These are phyloP conservation scores for Fusarium dimerum DNA, from an alignment of 2,329 filamentous ascomycete genomes.

Conservation along the genomic window DNA sequence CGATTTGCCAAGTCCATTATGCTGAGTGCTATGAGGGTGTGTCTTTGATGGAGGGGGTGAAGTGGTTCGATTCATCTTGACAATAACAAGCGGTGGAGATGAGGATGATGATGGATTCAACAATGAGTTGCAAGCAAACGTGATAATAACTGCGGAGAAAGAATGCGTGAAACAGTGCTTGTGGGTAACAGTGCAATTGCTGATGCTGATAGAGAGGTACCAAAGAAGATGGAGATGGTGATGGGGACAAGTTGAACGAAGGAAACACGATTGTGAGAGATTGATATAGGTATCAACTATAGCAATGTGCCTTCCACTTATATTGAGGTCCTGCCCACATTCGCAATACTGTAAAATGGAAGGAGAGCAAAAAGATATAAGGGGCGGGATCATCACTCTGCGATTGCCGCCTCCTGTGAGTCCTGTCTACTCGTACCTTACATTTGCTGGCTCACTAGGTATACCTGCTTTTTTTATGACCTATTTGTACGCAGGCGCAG, in stretches of 20 bases:
- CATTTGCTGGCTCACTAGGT: no score
- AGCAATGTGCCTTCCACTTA: not conserved
- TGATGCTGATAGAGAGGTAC: not conserved
- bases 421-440: no score
- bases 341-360: not conserved
- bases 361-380: not conserved
- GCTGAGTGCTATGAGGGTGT: no score
- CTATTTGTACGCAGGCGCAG: no score
- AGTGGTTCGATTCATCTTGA: no score
- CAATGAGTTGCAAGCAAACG: not conserved
- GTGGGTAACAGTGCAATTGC: not conserved
- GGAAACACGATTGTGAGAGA: not conserved
- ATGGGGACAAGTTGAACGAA: not conserved
- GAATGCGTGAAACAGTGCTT: not conserved
- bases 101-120: not conserved
- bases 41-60: no score
- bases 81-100: not conserved
- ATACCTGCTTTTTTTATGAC: no score
- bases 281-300: not conserved
- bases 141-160: not conserved
- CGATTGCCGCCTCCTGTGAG: no score
- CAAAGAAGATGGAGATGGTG: not conserved
- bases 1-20: not conserved
- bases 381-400: no score
- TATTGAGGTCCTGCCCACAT: not conserved